Evolutionary conservation across 805 yeast genomes (phyloP).

Genomic region (Suhomyces faveliae): DNA sequence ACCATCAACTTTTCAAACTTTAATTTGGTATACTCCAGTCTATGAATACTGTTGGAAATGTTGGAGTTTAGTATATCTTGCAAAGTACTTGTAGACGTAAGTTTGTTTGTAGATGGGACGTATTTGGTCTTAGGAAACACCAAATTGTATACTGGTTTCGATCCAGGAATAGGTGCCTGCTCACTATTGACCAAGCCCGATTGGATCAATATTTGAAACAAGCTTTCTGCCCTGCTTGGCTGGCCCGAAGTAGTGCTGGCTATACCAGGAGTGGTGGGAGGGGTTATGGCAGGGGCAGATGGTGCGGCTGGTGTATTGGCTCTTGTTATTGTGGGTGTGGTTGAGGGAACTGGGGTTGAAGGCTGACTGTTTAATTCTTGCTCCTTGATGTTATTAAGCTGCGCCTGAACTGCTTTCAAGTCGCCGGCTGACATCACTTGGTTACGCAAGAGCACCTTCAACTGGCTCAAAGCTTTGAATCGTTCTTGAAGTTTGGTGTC

Average conservation of each 20-base stretch:
- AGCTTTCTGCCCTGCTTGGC: conserved; percentile 20
- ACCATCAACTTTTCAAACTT: conserved; percentile 32
- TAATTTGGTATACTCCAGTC: conserved; percentile 35
- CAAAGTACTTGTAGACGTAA: conserved; percentile 19
- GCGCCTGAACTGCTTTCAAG: conserved; percentile 37
- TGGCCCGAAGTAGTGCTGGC: not conserved
- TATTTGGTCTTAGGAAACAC: conserved; percentile 33
- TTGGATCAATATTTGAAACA: conserved; percentile 34
- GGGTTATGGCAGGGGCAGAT: not conserved
- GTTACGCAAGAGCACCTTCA: conserved; percentile 39
- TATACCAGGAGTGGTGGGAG: conserved; percentile 2
- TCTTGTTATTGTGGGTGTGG: conserved; percentile 14
- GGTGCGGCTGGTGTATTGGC: conserved; percentile 8
- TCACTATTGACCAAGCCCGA: conserved; percentile 41
- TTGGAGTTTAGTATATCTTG: conserved; percentile 24
- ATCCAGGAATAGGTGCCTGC: conserved; percentile 40
- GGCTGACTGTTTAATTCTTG: conserved; percentile 19
- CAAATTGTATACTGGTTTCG: conserved; percentile 32
- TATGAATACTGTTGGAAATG: conserved; percentile 13
- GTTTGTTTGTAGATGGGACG: conserved; percentile 14
- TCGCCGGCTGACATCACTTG: conserved; percentile 35
- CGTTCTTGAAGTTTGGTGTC: conserved; percentile 45
- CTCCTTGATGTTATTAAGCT: conserved; percentile 37
- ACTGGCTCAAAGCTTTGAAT: conserved; percentile 44
- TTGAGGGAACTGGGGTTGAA: conserved; percentile 13